Evolutionary conservation across 208 protist species (phyloP).

Genomic region (Crithidia thermophila): DNA sequence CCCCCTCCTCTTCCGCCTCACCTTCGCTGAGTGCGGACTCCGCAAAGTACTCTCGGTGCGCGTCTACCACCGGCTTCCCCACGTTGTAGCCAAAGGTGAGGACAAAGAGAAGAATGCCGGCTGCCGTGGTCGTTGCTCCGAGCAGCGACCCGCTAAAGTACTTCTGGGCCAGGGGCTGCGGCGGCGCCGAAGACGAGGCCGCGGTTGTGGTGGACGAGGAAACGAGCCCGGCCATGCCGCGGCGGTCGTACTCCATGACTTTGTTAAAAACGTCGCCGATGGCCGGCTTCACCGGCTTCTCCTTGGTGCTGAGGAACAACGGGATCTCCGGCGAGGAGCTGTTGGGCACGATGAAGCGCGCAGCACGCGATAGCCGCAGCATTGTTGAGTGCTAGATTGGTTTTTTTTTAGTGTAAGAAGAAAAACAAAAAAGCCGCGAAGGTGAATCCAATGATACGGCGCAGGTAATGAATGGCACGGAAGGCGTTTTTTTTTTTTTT

Average conservation of each 20-base stretch:
- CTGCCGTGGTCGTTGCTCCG: slow-evolving; percentile 28
- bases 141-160: slow-evolving; percentile 49
- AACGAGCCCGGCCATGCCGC: no score
- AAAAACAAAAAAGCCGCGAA: background rate
- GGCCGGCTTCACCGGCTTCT: background rate
- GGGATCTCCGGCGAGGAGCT: slow-evolving; percentile 30
- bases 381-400: slow-evolving; percentile 8
- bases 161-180: slow-evolving; percentile 1
- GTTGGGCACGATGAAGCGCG: slow-evolving; percentile 20
- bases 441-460: no score
- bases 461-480: background rate
- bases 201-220: background rate
- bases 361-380: slow-evolving; percentile 18
- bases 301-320: slow-evolving; percentile 11
- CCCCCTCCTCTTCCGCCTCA: background rate
- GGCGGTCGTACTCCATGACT: slow-evolving; percentile 64
- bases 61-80: slow-evolving; percentile 63
- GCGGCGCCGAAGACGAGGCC: background rate
- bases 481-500: background rate
- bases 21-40: background rate
- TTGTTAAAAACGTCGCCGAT: slow-evolving; percentile 37
- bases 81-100: slow-evolving; percentile 68
- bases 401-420: background rate
- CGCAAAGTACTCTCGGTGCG: slow-evolving; percentile 41
- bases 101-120: slow-evolving; percentile 37